These are phyloP conservation scores for Pistacia vera DNA, from an alignment of 345 rosid species.

Conservation along the genomic window DNA sequence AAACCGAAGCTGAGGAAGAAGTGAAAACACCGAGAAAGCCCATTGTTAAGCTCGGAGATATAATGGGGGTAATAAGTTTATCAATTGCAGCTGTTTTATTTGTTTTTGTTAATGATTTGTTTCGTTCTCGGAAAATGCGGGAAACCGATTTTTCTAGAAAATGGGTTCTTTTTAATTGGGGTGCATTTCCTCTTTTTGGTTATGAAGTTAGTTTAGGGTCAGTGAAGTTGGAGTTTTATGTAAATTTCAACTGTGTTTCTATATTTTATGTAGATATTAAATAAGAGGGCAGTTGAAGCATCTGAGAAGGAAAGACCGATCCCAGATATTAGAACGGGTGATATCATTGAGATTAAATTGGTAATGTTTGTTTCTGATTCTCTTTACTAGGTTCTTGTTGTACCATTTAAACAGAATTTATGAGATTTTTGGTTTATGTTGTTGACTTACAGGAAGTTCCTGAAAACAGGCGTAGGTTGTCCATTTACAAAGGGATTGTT, in stretches of 20 bases:
- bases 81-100: not conserved
- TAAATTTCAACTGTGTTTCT: not conserved
- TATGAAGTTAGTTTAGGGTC: not conserved
- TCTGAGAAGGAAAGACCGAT: constrained; percentile 62
- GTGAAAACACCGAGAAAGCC: constrained; percentile 56
- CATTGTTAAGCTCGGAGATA: constrained; percentile 60
- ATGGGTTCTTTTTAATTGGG: not conserved
- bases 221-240: not conserved
- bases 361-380: constrained; percentile 37
- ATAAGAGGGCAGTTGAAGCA: constrained; percentile 77
- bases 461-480: constrained; percentile 69
- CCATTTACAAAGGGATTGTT: constrained; percentile 84
- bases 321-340: constrained; percentile 88
- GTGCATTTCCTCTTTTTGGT: not conserved
- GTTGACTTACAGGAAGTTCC: constrained; percentile 69
- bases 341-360: constrained; percentile 78
- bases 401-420: not conserved
- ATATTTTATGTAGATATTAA: constrained; percentile 59
- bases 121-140: not conserved
- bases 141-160: not conserved
- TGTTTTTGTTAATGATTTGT: not conserved
- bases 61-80: constrained; percentile 61
- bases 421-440: constrained; percentile 21
- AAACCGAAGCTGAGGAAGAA: constrained; percentile 30
- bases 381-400: constrained; percentile 2